phyloP scores from a whole-genome alignment of 1,284 basidiomycete genomes.

The Cerioporus squamosus region DNA sequence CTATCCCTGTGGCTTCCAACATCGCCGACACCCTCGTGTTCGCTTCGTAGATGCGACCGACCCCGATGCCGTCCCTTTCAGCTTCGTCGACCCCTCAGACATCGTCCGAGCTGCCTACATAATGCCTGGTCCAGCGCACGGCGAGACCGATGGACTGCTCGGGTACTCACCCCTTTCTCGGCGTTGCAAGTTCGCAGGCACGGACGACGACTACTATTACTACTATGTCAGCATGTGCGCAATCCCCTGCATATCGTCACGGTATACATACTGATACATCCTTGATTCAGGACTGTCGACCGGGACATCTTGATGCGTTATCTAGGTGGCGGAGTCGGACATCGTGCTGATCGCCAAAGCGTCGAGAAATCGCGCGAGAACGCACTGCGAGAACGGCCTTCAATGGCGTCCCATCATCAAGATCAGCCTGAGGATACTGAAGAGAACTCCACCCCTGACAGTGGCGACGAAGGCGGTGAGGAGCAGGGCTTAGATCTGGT shows the following conservation, averaged over 20 bases:
- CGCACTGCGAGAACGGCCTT: no score
- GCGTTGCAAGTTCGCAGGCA: background rate
- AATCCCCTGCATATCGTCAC: no score
- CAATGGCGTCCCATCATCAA: no score
- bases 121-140: slow-evolving; percentile 37
- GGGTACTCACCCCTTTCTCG: slow-evolving; percentile 26
- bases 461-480: no score
- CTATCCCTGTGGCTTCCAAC: slow-evolving; percentile 25
- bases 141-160: slow-evolving; percentile 29
- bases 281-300: background rate
- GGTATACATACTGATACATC: no score
- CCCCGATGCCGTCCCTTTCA: slow-evolving; percentile 34
- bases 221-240: no score
- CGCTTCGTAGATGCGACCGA: slow-evolving; percentile 36
- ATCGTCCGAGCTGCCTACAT: slow-evolving; percentile 42
- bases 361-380: no score
- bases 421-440: no score
- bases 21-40: slow-evolving; percentile 34
- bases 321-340: background rate
- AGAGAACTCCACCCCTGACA: no score
- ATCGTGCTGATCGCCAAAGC: no score
- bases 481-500: no score
- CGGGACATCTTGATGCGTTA: slow-evolving; percentile 7
- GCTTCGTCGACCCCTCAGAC: slow-evolving; percentile 43
- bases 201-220: slow-evolving; percentile 34